phyloP scores from a whole-genome alignment of 768 basidiomycete genomes.

The Rubroboletus pulcherrimus region DNA sequence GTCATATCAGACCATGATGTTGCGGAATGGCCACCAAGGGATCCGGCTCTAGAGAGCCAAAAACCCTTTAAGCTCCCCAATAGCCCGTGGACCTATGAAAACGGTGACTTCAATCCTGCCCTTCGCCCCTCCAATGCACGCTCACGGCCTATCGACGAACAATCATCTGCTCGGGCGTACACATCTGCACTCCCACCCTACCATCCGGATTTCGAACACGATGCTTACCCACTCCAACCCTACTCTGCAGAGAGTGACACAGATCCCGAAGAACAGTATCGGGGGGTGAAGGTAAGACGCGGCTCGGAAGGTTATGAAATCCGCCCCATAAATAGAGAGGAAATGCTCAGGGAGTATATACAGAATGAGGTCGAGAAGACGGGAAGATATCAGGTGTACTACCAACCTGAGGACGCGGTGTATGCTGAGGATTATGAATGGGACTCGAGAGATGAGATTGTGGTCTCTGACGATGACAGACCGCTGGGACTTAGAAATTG shows the following conservation, averaged over 20 bases:
- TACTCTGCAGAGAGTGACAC: conserved; percentile 19
- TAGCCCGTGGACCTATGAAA: conserved; percentile 86
- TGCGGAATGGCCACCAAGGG: conserved; percentile 70
- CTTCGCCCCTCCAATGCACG: conserved; percentile 60
- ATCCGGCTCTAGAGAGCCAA: conserved; percentile 42
- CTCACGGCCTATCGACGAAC: conserved; percentile 28
- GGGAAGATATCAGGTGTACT: conserved; percentile 68
- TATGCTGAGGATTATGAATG: conserved; percentile 40
- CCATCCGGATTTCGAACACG: conserved; percentile 63
- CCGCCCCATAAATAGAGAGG: conserved; percentile 55
- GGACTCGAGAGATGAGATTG: conserved; percentile 1
- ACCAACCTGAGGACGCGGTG: conserved; percentile 55
- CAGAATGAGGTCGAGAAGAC: conserved; percentile 49
- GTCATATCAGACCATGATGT: conserved; percentile 32
- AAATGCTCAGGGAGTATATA: conserved; percentile 58
- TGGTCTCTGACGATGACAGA: conserved; percentile 20
- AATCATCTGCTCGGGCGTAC: conserved; percentile 29
- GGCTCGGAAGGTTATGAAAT: conserved; percentile 88
- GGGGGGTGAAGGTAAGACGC: conserved; percentile 46
- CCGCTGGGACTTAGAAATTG: conserved; percentile 17
- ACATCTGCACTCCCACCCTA: conserved; percentile 64
- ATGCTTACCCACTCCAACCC: conserved; percentile 20
- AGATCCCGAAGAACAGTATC: conserved; percentile 32
- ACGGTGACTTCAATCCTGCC: conserved; percentile 69
- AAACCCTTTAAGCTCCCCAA: conserved; percentile 47